Base-by-base conservation (phyloP, 345 rosid species). In the Eucalyptus paniculata region DNA sequence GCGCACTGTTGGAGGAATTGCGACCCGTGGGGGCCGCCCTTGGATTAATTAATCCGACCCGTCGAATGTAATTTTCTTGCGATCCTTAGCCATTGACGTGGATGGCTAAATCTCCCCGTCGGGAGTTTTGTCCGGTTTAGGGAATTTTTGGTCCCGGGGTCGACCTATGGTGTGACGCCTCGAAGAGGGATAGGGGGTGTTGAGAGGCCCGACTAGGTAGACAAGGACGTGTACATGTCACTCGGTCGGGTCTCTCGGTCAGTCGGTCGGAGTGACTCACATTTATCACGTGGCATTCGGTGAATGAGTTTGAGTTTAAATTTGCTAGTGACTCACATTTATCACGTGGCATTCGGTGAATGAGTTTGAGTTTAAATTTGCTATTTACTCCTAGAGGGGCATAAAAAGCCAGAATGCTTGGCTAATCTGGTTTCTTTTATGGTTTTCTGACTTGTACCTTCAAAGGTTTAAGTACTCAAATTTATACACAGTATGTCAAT, bases 321-420 rank as follows among this genome's bases (percentile, higher is more conserved):
- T 12, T 28, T 60, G 67, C 0, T 60, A 23, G 9, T 12, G 47
- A 10, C 30, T 21, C 4, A 0, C 2, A 14, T 40, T 21, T 23
- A 10, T 21, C 24, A 21, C 0, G 6, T 11, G 9, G 7, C 3
- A 72, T 72, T 18, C 0, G 8, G 16, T 2, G 5, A 21, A 56
- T 62, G 69, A 28, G 34, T 28, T 62, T 26, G 7, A 28, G 8
- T 60, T 26, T 6, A 60, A 28, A 60, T 12, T 28, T 60, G 67
- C 0, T 60, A 23, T 28, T 28, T 62, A 62, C 17, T 62, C 8
- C 34, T 12, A 6, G 3, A n/a, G 5, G n/a, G 69, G 69, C 32
- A 1, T 26, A 28, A 28, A 28, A 13, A 23, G 69, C 17, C 34
- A 6, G 34, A 62, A 4, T 62, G 69, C 32, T 13, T 30, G 69